Base-by-base conservation (phyloP, 2,329 filamentous ascomycete species). In the Trichophyton equinum region DNA sequence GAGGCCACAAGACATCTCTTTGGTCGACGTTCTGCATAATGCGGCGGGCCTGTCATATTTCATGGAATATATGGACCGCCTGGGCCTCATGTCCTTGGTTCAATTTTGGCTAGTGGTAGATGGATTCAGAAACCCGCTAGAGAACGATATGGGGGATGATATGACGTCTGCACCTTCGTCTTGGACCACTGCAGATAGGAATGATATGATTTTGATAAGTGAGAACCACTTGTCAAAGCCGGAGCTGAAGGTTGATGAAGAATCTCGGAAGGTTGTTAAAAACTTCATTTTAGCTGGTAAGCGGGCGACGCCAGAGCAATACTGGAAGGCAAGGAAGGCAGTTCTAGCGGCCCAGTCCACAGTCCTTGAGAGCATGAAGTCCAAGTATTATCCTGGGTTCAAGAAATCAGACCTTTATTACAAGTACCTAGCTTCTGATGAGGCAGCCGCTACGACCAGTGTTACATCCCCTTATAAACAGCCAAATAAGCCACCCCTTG, bases 41-140 rank as follows among this genome's bases (percentile, higher is more conserved):
- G 84, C 94, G 1, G 88, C 92, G 0, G 92, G 90, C 0, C 79
- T 99, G 7, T 97, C 94, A 1, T 99, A 96, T 71, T 97, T 99
- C 76, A 99, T 99, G 94, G 94, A 99, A 71, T 97, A 91, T 69
- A 99, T 99, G 94, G 94, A 99, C 71, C 85, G 94, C 47, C 88
- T 91, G 70, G 81, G 82, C 15, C 79, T 92, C 27, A 92, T 97
- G 86, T 82, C 88, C 13, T 77, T 96, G 55, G 91, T 99, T 4
- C 94, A 99, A 69, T 99, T 97, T 73, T 99, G 92, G 91, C 85
- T 99, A 46, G 94, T 97, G 2, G 94, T 97, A 4, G 94, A 99
- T 74, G 92, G 94, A 0, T 90, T 97, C 67, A 87, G 95, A 47
- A 96, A 95, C 67, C 95, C 94, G 0, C 77, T 99, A 2, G 94